These are phyloP conservation scores for Claviceps africana DNA, from an alignment of 2,329 filamentous ascomycete genomes.

Conservation along the genomic window DNA sequence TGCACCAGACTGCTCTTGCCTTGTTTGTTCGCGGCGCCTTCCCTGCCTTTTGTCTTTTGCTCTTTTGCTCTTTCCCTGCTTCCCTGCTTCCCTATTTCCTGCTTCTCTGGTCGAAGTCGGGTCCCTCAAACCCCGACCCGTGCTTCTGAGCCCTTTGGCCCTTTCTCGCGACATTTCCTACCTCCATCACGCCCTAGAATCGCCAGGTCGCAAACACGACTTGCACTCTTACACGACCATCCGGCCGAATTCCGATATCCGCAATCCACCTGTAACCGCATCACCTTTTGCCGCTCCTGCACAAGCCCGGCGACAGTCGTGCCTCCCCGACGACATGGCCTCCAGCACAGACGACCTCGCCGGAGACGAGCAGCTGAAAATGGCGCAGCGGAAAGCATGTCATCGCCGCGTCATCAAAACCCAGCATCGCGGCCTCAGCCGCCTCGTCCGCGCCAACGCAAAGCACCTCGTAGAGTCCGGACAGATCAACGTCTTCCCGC, in stretches of 20 bases:
- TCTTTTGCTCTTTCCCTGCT: too few species aligned
- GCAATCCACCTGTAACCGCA: not conserved
- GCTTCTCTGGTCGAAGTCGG: too few species aligned
- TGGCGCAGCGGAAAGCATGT: not conserved
- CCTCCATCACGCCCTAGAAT: not conserved
- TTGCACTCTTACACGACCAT: too few species aligned
- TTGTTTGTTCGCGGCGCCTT: too few species aligned
- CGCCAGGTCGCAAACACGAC: too few species aligned
- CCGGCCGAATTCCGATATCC: too few species aligned
- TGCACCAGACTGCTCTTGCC: too few species aligned
- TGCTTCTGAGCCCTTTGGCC: too few species aligned
- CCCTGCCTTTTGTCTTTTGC: too few species aligned
- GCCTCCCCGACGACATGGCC: not conserved
- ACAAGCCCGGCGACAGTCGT: not conserved
- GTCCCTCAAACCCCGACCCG: too few species aligned
- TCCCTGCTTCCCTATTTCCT: too few species aligned
- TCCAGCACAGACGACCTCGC: not conserved
- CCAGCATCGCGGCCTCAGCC: slow-evolving; percentile 5
- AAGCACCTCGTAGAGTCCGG: slow-evolving; percentile 16
- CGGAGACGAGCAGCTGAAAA: not conserved
- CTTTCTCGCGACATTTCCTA: not conserved
- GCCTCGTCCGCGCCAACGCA: slow-evolving; percentile 19
- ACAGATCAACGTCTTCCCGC: slow-evolving; percentile 4
- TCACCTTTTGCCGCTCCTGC: not conserved
- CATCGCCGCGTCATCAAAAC: slow-evolving; percentile 2